Conservation (phyloP, 768 basidiomycete genomes). For the Trametes punicea region DNA sequence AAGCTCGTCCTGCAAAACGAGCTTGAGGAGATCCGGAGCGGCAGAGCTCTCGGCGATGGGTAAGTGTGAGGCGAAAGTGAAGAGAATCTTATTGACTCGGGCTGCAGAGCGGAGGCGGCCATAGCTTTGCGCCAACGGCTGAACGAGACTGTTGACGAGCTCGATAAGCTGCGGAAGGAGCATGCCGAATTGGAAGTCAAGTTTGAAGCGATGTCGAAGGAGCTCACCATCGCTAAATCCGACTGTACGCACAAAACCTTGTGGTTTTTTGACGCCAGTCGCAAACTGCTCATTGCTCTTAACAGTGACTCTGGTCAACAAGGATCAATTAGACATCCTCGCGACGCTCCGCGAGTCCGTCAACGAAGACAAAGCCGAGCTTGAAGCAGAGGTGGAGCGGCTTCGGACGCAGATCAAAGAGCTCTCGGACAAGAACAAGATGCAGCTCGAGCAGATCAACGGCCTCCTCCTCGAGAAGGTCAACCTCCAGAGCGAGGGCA, state of each 20-base stretch:
- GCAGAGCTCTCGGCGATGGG: slow-evolving; percentile 83
- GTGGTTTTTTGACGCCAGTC: neutral
- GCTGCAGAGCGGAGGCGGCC: slow-evolving; percentile 71
- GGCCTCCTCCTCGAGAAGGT: slow-evolving; percentile 88
- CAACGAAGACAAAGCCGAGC: slow-evolving; percentile 76
- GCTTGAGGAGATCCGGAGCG: slow-evolving; percentile 85
- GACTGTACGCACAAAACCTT: slow-evolving; percentile 52
- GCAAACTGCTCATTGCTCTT: neutral
- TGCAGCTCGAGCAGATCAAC: slow-evolving; percentile 90
- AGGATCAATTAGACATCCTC: slow-evolving; percentile 90
- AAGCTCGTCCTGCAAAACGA: slow-evolving; percentile 76
- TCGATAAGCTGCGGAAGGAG: slow-evolving; percentile 65
- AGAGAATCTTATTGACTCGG: neutral
- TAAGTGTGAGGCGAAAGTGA: slow-evolving; percentile 33
- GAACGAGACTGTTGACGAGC: slow-evolving; percentile 82
- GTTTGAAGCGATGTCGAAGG: slow-evolving; percentile 56
- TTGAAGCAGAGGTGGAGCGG: slow-evolving; percentile 65
- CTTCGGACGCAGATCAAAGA: slow-evolving; percentile 68
- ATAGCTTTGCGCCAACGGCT: slow-evolving; percentile 85
- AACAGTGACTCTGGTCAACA: slow-evolving; percentile 85
- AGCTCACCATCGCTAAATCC: slow-evolving; percentile 81
- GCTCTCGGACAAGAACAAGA: slow-evolving; percentile 76
- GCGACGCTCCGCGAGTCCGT: slow-evolving; percentile 83
- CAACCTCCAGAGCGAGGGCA: slow-evolving; percentile 84
- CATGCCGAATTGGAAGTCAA: slow-evolving; percentile 71